Conservation (phyloP, 1,139 yeast species). For the Yamadazyma membranifaciens region DNA sequence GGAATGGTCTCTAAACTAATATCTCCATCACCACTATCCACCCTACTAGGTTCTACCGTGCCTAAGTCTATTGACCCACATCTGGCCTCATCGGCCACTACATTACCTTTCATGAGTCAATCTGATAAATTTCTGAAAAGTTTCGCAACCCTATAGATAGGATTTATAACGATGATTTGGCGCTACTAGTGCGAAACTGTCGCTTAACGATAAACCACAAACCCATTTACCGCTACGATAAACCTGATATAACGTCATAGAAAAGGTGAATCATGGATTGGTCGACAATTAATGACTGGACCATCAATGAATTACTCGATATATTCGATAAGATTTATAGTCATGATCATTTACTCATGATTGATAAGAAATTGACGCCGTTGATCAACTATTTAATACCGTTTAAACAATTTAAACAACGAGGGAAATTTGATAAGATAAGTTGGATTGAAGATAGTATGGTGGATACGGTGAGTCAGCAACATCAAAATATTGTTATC, state of each 20-base stretch:
- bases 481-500: conserved; percentile 37
- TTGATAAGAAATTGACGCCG: conserved; percentile 56
- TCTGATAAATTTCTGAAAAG: no score
- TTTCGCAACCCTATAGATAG: conserved; percentile 1
- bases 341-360: conserved; percentile 44
- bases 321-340: conserved; percentile 28
- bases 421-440: conserved; percentile 57
- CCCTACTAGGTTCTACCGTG: not conserved
- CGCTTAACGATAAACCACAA: conserved; percentile 1
- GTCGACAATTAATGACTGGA: conserved; percentile 17
- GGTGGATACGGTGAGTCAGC: conserved; percentile 12
- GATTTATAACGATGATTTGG: no score
- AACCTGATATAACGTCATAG: no score
- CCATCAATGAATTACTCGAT: conserved; percentile 23
- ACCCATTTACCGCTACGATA: no score
- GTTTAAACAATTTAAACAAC: conserved; percentile 54
- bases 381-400: conserved; percentile 60
- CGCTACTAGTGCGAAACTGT: not conserved
- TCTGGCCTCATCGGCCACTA: not conserved
- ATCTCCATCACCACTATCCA: not conserved
- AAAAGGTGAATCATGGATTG: conserved; percentile 1
- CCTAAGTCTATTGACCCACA: not conserved
- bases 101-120: conserved; percentile 4
- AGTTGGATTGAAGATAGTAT: conserved; percentile 50
- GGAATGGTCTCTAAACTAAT: no score